These are phyloP conservation scores for Isabelozyma rhagii DNA, from an alignment of 805 yeast genomes.

Conservation along the genomic window DNA sequence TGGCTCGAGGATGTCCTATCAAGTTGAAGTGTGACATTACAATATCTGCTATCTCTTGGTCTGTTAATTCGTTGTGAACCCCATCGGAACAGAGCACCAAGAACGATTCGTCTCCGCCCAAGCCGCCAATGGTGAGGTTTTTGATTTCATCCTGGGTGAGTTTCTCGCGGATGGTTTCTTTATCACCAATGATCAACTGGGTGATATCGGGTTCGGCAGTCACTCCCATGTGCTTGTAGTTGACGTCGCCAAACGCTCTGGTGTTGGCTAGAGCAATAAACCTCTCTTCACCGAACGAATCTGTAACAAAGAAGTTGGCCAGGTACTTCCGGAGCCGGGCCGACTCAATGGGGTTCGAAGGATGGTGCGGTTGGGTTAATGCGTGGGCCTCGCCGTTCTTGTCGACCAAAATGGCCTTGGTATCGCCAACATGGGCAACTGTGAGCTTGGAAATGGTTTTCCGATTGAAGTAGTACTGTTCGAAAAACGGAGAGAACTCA, in stretches of 20 bases:
- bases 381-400: slow-evolving; percentile 74
- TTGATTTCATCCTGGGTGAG: slow-evolving; percentile 37
- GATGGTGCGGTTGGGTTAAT: slow-evolving; percentile 81
- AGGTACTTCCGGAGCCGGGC: slow-evolving; percentile 64
- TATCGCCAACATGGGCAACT: slow-evolving; percentile 91
- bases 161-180: slow-evolving; percentile 25
- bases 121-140: slow-evolving; percentile 33
- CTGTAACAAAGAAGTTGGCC: slow-evolving; percentile 65
- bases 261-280: slow-evolving; percentile 86
- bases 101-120: slow-evolving; percentile 88
- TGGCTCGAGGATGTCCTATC: slow-evolving; percentile 65
- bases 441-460: slow-evolving; percentile 63
- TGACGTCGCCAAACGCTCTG: slow-evolving; percentile 86
- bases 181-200: slow-evolving; percentile 65
- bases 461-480: slow-evolving; percentile 58
- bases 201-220: slow-evolving; percentile 89
- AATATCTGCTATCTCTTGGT: slow-evolving; percentile 89
- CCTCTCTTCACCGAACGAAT: slow-evolving; percentile 90
- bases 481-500: slow-evolving; percentile 24
- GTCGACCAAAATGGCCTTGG: slow-evolving; percentile 84
- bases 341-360: slow-evolving; percentile 76
- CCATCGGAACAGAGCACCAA: slow-evolving; percentile 86
- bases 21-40: slow-evolving; percentile 65
- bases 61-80: slow-evolving; percentile 72
- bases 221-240: slow-evolving; percentile 79